phyloP scores from a whole-genome alignment of 1,284 basidiomycete species.

The Coriolopsis trogii region DNA sequence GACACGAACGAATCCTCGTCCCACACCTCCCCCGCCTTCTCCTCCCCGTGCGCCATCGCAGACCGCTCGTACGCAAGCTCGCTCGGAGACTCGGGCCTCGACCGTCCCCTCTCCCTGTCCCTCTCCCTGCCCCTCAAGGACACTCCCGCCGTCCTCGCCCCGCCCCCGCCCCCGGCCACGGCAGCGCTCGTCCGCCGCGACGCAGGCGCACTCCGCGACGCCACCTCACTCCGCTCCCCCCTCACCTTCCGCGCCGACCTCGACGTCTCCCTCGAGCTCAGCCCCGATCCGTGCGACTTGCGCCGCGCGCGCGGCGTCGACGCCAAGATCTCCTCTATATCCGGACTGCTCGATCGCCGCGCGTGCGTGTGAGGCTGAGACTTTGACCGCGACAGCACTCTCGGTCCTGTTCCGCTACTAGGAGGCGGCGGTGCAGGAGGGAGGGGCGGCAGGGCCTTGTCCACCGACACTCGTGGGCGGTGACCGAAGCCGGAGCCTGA shows the following conservation, averaged over 20 bases:
- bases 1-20: slow-evolving; percentile 33
- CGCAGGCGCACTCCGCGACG: slow-evolving; percentile 9
- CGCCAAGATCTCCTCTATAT: slow-evolving; percentile 49
- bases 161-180: slow-evolving; percentile 1
- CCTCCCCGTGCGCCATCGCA: slow-evolving; percentile 14
- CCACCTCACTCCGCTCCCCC: slow-evolving; percentile 24
- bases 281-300: slow-evolving; percentile 26
- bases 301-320: slow-evolving; percentile 46
- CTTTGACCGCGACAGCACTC: slow-evolving; percentile 8
- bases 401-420: slow-evolving; percentile 1
- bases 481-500: not conserved
- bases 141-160: not conserved
- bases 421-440: slow-evolving; percentile 21
- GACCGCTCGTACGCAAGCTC: slow-evolving; percentile 18
- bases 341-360: slow-evolving; percentile 42
- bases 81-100: slow-evolving; percentile 12
- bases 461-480: slow-evolving; percentile 1
- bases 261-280: slow-evolving; percentile 26
- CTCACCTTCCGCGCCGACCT: slow-evolving; percentile 21
- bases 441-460: slow-evolving; percentile 34
- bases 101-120: too few relatives aligned
- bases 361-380: slow-evolving; percentile 7
- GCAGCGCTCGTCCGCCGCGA: slow-evolving; percentile 15
- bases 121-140: too few relatives aligned
- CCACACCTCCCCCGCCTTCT: slow-evolving; percentile 29